These are phyloP conservation scores for Volvox africanus DNA, from an alignment of 139 green algal genomes.

Conservation along the genomic window DNA sequence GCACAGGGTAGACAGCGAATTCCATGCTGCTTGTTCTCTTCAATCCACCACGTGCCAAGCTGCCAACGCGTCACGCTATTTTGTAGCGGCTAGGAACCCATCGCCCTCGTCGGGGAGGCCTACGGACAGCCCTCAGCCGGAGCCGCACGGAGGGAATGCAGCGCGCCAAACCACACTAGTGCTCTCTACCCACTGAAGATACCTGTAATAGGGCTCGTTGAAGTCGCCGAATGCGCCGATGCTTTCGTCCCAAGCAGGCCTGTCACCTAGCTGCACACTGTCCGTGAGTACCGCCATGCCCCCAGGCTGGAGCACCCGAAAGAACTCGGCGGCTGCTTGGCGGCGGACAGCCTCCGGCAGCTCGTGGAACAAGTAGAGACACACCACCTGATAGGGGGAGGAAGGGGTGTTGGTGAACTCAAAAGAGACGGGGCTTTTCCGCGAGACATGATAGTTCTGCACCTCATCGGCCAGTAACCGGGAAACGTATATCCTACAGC, in stretches of 20 bases:
- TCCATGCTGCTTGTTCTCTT: neutral
- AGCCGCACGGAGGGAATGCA: neutral
- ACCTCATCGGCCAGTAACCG: no score
- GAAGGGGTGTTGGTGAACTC: no score
- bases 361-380: constrained; percentile 93
- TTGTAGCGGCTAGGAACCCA: no score
- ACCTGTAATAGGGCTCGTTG: constrained; percentile 80
- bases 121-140: neutral
- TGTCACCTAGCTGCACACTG: constrained; percentile 73
- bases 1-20: neutral
- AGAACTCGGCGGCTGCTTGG: constrained; percentile 73
- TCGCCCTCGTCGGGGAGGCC: no score
- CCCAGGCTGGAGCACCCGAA: constrained; percentile 85
- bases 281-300: constrained; percentile 75
- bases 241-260: constrained; percentile 56
- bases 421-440: no score
- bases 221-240: constrained; percentile 71
- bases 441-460: no score
- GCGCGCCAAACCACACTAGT: neutral
- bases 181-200: no score
- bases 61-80: no score
- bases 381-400: constrained; percentile 61
- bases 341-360: constrained; percentile 71
- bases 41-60: neutral
- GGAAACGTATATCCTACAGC: no score